These are phyloP conservation scores for Nigrospora sphaerica DNA, from an alignment of 2,329 filamentous ascomycete genomes.

Conservation along the genomic window DNA sequence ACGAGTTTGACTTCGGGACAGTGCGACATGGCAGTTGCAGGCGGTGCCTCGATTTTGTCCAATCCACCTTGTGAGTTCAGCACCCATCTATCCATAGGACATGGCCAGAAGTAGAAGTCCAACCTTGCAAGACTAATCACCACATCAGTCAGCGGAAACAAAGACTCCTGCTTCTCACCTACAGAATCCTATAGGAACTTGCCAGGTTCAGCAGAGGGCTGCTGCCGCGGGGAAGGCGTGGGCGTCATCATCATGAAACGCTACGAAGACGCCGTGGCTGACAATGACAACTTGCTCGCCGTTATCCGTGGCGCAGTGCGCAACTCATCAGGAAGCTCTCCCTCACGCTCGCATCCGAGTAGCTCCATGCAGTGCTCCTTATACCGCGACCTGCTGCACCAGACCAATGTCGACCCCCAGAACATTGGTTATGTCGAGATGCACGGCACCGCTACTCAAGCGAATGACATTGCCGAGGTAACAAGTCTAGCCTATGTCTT, in stretches of 20 bases:
- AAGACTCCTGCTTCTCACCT: too few relatives aligned
- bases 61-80: too few relatives aligned
- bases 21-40: background rate
- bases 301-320: constrained; percentile 25
- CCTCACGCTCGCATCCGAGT: too few relatives aligned
- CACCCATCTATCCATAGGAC: too few relatives aligned
- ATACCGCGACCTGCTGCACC: background rate
- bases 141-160: too few relatives aligned
- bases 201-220: constrained; percentile 25
- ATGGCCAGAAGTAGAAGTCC: too few relatives aligned
- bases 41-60: background rate
- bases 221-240: constrained; percentile 35
- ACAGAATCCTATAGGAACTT: constrained; percentile 19
- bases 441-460: background rate
- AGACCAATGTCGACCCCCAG: background rate
- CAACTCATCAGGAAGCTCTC: constrained; percentile 8
- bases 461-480: background rate
- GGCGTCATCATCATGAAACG: constrained; percentile 37
- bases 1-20: background rate
- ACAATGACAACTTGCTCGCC: constrained; percentile 33
- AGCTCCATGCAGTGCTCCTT: background rate
- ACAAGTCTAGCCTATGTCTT: background rate
- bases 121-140: too few relatives aligned
- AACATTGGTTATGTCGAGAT: background rate
- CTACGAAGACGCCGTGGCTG: constrained; percentile 33